Evolutionary conservation across 2,329 filamentous ascomycete species (phyloP), one percentile per base, ranked within the genome.

Genomic region (Cordyceps farinosa): DNA sequence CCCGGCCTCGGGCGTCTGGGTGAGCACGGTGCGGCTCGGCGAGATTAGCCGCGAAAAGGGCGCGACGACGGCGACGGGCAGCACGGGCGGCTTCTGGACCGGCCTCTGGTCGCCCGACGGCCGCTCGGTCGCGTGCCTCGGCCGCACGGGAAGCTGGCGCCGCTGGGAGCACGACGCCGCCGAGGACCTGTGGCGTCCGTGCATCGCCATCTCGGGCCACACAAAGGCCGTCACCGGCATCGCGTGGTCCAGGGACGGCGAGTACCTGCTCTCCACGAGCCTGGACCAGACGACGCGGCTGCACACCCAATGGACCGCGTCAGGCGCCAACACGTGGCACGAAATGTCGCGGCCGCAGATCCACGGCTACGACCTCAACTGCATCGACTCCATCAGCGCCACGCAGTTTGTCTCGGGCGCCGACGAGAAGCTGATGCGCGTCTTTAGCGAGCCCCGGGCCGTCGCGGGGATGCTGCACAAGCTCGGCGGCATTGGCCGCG

Each of bases 341-440:
- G 95, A 99, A 75, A 92, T 98, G 80, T 90, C 93, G 1, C 84
- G 95, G 56, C 95, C 95, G 4, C 95, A 99, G 74, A 99, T 99
- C 67, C 95, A 99, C 74, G 95, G 95, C 44, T 99, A 99, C 74
- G 94, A 99, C 74, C 83, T 99, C 61, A 99, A 98, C 79, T 98
- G 95, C 74, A 88, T 98, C 66, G 90, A 92, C 71, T 84, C 87
- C 0, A 80, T 97, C 5, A 87, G 86, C 8, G 76, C 84, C 8
- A 83, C 86, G 8, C 89, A 89, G 68, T 99, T 99, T 72, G 89
- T 98, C 29, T 96, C 93, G 2, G 95, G 95, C 7, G 95, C 95
- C 3, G 95, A 99, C 68, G 95, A 99, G 79, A 99, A 99, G 77
- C 85, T 99, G n/a, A 85, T 99, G 74, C 89, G 95, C 30, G 94